A percentile compares a stretch with the other conserved stretches of the same genome.
These are phyloP conservation scores for Martiniozyma abietophila DNA, from an alignment of 805 yeast species.

Conservation along the genomic window DNA sequence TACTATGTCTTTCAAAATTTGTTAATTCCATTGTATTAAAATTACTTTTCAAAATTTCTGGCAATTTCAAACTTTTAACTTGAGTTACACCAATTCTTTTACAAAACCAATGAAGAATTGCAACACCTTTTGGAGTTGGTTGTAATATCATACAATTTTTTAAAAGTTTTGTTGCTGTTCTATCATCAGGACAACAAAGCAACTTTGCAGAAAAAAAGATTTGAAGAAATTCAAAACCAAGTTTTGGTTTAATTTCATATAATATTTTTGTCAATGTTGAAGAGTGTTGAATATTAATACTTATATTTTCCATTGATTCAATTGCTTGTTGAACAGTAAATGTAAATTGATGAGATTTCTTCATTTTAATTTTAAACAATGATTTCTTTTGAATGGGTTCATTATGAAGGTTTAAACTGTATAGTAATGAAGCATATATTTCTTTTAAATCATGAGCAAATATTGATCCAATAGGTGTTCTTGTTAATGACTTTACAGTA, in stretches of 20 bases:
- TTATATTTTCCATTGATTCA: constrained; percentile 38
- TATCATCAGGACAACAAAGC: constrained; percentile 65
- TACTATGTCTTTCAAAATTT: constrained; percentile 52
- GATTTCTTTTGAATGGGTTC: background rate
- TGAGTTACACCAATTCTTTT: constrained; percentile 36
- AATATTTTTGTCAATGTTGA: constrained; percentile 45
- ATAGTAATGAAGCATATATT: constrained; percentile 43
- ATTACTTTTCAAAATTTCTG: constrained; percentile 33
- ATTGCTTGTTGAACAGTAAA: constrained; percentile 48
- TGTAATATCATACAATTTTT: constrained; percentile 40
- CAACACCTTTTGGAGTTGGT: constrained; percentile 88
- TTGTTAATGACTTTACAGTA: constrained; percentile 13
- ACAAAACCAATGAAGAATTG: constrained; percentile 54
- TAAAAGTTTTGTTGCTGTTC: constrained; percentile 47
- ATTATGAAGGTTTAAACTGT: constrained; percentile 30
- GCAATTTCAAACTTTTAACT: constrained; percentile 19
- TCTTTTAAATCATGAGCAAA: constrained; percentile 50
- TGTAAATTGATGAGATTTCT: constrained; percentile 34
- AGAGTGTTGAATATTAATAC: constrained; percentile 37
- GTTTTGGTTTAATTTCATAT: constrained; percentile 40
- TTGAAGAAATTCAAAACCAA: constrained; percentile 38
- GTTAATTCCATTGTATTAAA: constrained; percentile 69
- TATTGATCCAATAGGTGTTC: constrained; percentile 45
- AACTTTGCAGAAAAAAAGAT: constrained; percentile 53
- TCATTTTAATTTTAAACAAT: constrained; percentile 5